Base-by-base conservation (phyloP, 345 rosid genomes). In the Lagerstroemia speciosa region DNA sequence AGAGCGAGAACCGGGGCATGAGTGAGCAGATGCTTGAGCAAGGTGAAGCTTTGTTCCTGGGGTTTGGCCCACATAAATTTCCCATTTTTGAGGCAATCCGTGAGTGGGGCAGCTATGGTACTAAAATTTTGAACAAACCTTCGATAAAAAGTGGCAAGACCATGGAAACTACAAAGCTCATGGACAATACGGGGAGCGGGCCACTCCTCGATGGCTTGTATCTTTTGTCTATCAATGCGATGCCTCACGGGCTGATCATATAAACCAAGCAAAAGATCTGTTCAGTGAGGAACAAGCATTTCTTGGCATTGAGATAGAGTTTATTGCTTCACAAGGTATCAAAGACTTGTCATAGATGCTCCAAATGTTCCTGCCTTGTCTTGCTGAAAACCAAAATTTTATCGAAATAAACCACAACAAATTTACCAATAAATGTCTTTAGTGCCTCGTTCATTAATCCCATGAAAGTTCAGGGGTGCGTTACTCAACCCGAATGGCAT, bases 361-460 rank as follows among this genome's bases (percentile, higher is more conserved):
- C 0, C 0, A 65, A 14, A 15, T 57, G 64, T 8, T 68, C 31
- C 3, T 15, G 7, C 10, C 12, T 3, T 1, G 11, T 22, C 0
- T 20, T 5, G 20, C 64, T 68, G 31, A 31, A 68, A 5, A 67
- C 32, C 16, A 73, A 5, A 4, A 73, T 67, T 17, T 73, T 67
- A 48, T 67, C 50, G 8, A 73, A 73, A 24, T 67, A 41, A 1
- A 73, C 67, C 10, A 73, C 62, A 2, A 73, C 41, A 33, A 73
- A 73, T 6, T 61, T 17, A 0, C 62, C 53, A 2, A 73, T 60
- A 62, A 68, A 73, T 4, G 37, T 48, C 11, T 7, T 12, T 1
- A 61, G n/a, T 3, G 48, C 40, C 12, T 71, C 68, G 2, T 12
- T 46, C 64, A 71, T 71, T 0, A 63, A 17, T 10, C 64, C 2